Percentiles rank a stretch among this genome's conserved stretches.
Evolutionary conservation across 2,329 filamentous ascomycete species (phyloP).

Genomic region (Penicillium rolfsii): DNA sequence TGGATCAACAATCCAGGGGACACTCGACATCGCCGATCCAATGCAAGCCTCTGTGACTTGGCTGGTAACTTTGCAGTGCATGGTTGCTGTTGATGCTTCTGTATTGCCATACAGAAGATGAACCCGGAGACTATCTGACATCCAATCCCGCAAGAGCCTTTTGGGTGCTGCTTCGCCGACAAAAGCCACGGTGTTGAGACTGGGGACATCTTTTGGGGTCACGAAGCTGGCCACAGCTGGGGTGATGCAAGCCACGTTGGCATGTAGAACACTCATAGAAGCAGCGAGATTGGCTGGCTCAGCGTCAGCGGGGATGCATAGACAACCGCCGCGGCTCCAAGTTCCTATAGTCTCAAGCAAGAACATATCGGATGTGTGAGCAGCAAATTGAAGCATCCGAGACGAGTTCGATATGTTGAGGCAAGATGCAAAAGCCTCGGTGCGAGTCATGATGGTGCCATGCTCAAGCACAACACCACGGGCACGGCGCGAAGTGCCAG

Average conservation of each 20-base stretch:
- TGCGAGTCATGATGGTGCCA: slow-evolving; percentile 35
- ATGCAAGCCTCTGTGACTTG: slow-evolving; percentile 13
- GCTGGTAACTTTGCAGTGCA: slow-evolving; percentile 18
- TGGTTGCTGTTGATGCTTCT: slow-evolving; percentile 32
- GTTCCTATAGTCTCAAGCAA: slow-evolving; percentile 46
- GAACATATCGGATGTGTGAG: slow-evolving; percentile 52
- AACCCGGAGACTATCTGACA: slow-evolving; percentile 23
- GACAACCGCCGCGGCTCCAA: slow-evolving; percentile 47
- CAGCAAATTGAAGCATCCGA: slow-evolving; percentile 47
- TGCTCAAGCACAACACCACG: slow-evolving; percentile 47
- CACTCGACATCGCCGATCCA: slow-evolving; percentile 32
- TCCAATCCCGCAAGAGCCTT: slow-evolving; percentile 18
- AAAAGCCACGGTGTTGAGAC: slow-evolving; percentile 28
- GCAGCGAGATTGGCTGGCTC: slow-evolving; percentile 59
- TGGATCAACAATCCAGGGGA: slow-evolving; percentile 41
- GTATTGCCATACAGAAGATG: slow-evolving; percentile 32
- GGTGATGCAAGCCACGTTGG: slow-evolving; percentile 41
- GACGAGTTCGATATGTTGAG: slow-evolving; percentile 29
- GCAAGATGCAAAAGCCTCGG: slow-evolving; percentile 32
- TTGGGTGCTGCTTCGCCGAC: slow-evolving; percentile 24
- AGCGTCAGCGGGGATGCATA: slow-evolving; percentile 52
- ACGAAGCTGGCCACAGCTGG: slow-evolving; percentile 32
- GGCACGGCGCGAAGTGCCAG: slow-evolving; percentile 36
- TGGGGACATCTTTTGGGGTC: slow-evolving; percentile 35
- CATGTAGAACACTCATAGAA: slow-evolving; percentile 48